Conservation (phyloP, 2,329 filamentous ascomycete species). For the Fusarium neocosmosporiellum region DNA sequence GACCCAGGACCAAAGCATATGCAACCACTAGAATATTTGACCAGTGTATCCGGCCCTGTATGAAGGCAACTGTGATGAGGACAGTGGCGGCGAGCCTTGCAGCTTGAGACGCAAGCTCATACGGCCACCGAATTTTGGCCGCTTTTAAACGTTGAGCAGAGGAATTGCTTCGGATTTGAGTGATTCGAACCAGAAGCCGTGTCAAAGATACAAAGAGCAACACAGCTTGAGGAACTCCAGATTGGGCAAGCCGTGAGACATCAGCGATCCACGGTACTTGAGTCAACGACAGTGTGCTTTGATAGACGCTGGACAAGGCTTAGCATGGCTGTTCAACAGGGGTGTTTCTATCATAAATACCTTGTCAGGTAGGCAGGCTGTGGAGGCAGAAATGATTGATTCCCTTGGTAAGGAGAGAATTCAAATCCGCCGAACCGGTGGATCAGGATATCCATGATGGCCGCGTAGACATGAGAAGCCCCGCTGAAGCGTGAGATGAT, state of each 20-base stretch:
- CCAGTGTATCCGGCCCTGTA: slow-evolving; percentile 48
- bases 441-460: slow-evolving; percentile 48
- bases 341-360: slow-evolving; percentile 26
- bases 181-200: slow-evolving; percentile 49
- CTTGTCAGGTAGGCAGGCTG: slow-evolving; percentile 16
- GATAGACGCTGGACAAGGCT: slow-evolving; percentile 18
- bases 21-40: slow-evolving; percentile 50
- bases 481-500: not conserved
- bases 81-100: slow-evolving; percentile 53
- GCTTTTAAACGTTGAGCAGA: slow-evolving; percentile 46
- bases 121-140: slow-evolving; percentile 54
- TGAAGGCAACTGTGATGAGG: slow-evolving; percentile 53
- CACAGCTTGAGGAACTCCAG: slow-evolving; percentile 54
- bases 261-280: slow-evolving; percentile 53
- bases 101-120: slow-evolving; percentile 57
- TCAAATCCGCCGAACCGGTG: slow-evolving; percentile 46
- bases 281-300: slow-evolving; percentile 27
- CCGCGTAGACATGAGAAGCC: slow-evolving; percentile 22
- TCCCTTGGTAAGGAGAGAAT: slow-evolving; percentile 44
- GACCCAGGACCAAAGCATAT: slow-evolving; percentile 58
- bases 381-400: slow-evolving; percentile 29
- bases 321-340: not conserved
- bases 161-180: slow-evolving; percentile 46
- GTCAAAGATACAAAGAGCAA: slow-evolving; percentile 52
- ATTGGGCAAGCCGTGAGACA: slow-evolving; percentile 53